Evolutionary conservation across 2,329 filamentous ascomycete genomes (phyloP), one percentile per base, ranked within the genome.

Genomic region (Curvularia lunata): DNA sequence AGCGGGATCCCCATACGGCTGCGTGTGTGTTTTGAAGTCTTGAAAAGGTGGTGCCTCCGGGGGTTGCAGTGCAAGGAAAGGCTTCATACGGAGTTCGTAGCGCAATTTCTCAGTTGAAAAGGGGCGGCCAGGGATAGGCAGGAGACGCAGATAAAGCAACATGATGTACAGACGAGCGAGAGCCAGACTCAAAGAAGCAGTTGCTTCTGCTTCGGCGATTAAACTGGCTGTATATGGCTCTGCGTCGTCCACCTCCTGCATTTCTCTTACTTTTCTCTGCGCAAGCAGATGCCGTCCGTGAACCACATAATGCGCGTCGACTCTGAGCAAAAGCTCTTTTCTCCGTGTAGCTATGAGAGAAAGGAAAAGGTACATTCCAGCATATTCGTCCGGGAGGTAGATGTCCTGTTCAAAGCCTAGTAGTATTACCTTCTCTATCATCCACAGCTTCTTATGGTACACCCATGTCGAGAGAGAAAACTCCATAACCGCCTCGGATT

Each of bases 321-420:
- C 63, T 9, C 57, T 58, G 1, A 45, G 16, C 5, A 76, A 61
- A 1, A 71, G 53, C 23, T 62, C 61, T 30, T 59, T 63, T 0
- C 75, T 63, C 1, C 67, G 66, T 0, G 62, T 63, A 0, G 69
- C 58, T 23, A 77, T 69, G 40, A 64, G 57, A 1, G 58, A 64
- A 2, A 77, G 69, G 62, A 74, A 79, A 87, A 90, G 95, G 76
- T 98, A 98, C 90, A 97, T 96, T 23, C 87, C 88, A 0, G 88
- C 85, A 9, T 95, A 82, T 75, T 99, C 95, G 74, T 96, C 90
- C 0, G 87, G 84, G 52, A 94, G 88, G 76, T 98, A 98, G 9
- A 97, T 86, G 42, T 94, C 89, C 12, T 97, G 87, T 77, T 99
- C 95, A 75, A 99, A 98, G 12, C 96, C 95, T 30, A 97, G 86